Evolutionary conservation across 1,284 basidiomycete genomes (phyloP), one percentile per base, ranked within the genome.

Genomic region (Uromyces viciae-fabae): DNA sequence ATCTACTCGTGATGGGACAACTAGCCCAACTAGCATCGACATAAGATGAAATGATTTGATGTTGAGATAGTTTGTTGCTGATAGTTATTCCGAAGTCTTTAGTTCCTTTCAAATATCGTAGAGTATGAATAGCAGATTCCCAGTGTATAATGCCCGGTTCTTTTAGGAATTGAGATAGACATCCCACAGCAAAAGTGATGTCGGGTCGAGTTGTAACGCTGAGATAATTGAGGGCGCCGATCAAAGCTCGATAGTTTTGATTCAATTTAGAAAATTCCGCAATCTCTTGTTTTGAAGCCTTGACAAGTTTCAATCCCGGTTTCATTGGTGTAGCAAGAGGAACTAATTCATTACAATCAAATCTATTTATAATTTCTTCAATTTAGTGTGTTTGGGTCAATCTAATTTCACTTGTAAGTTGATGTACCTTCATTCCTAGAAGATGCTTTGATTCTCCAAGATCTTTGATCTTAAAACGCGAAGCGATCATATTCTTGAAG

Each of bases 391-490:
- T 40, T 66, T 66, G 62, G 3, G 62, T 36, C 19, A 66, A 31
- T 7, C 22, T 22, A 36, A 66, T 33, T 25, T 8, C 25, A 5
- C 5, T 4, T 19, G 5, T 7, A 5, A 15, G 11, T 36, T 40
- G 62, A 40, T 4, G 25, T 8, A 66, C 38, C 28, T 66, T 66
- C 38, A 66, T 66, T 66, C 62, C 62, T 19, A 66, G 38, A 4
- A 66, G 22, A 40, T 36, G 28, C 36, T 66, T 33, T 9, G 62
- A 22, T 22, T 31, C 22, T 19, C 62, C 62, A 33, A 66, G 38
- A 33, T 66, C 62, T 66, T 66, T 40, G 14, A 66, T 66, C 22
- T 66, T 66, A 40, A 66, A 66, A 7, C 52, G 52, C n/a, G n/a
- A n/a, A n/a, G n/a, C n/a, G n/a, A n/a, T n/a, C n/a, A 15, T 52